A percentile compares a stretch with the other conserved stretches of the same genome.
Conservation (phyloP, 169 alveolate genomes). For the Eimeria falciformis region DNA sequence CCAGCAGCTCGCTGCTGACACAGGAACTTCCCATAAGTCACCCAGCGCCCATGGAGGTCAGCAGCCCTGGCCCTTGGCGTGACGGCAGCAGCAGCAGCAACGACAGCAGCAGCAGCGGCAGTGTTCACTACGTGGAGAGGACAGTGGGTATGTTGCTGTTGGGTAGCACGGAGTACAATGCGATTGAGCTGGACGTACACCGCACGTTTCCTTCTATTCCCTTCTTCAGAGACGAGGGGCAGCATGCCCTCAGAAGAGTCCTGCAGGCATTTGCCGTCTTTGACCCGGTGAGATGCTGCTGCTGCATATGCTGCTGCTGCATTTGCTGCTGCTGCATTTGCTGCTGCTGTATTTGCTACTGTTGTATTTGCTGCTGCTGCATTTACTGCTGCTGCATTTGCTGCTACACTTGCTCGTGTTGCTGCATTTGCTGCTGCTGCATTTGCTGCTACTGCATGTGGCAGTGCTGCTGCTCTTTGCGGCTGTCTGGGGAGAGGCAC, state of each 20-base stretch:
- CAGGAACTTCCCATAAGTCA: too few relatives aligned
- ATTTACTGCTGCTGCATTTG: too few relatives aligned
- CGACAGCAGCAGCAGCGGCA: background rate
- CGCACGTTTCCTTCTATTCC: slow-evolving; percentile 50
- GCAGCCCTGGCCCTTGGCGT: background rate
- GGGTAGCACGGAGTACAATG: slow-evolving; percentile 18
- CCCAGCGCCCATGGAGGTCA: too few relatives aligned
- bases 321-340: background rate
- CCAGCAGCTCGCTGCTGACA: background rate
- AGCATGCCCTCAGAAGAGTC: background rate
- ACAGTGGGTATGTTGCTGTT: background rate
- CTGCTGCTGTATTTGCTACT: background rate
- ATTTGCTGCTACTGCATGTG: too few relatives aligned
- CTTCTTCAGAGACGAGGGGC: slow-evolving; percentile 40
- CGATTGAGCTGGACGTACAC: slow-evolving; percentile 54
- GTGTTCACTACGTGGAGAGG: background rate
- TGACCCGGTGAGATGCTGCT: slow-evolving; percentile 47
- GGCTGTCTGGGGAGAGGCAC: too few relatives aligned
- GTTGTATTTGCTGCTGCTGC: background rate
- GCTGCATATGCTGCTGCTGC: background rate
- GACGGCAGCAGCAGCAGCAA: background rate
- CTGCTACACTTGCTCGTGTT: too few relatives aligned
- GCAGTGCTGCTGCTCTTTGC: too few relatives aligned
- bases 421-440: too few relatives aligned
- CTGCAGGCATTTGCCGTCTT: slow-evolving; percentile 72